A percentile compares a stretch with the other conserved stretches of the same genome.
Conservation (phyloP, 1,139 yeast genomes). For the Yamadazyma songkhlaensis region DNA sequence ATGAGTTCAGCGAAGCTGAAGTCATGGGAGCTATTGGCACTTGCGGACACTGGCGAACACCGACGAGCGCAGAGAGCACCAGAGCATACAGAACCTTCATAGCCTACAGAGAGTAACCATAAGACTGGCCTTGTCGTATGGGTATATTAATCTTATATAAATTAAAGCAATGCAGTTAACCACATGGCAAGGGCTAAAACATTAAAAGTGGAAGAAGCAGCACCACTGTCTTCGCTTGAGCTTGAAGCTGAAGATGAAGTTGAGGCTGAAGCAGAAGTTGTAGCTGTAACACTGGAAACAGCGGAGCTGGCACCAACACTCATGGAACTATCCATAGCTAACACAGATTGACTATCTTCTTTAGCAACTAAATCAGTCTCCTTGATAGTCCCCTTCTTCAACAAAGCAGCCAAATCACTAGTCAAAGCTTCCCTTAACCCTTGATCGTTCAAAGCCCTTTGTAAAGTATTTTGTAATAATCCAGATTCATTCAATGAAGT, state of each 20-base stretch:
- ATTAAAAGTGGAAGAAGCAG: no score
- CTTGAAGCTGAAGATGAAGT: neutral
- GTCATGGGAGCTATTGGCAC: no score
- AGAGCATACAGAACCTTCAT: no score
- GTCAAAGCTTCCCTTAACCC: constrained; percentile 24
- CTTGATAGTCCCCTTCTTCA: constrained; percentile 13
- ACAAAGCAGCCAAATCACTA: constrained; percentile 19
- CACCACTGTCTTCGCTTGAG: no score
- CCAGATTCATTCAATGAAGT: constrained; percentile 24
- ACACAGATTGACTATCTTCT: constrained; percentile 10
- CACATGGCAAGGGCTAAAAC: no score
- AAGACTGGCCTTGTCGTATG: no score
- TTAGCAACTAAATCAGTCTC: constrained; percentile 17
- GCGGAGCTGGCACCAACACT: constrained; percentile 1
- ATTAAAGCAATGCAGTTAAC: no score
- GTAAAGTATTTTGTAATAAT: constrained; percentile 23
- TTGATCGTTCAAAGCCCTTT: constrained; percentile 25
- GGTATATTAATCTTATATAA: no score
- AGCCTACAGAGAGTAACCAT: no score
- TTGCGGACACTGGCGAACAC: no score
- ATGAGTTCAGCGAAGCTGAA: neutral
- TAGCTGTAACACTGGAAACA: no score
- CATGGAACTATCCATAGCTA: constrained; percentile 9
- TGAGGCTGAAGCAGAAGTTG: constrained; percentile 7
- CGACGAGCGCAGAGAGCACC: no score